Percentiles rank a stretch among this genome's conserved stretches.
Conservation (phyloP, 495 filamentous ascomycete genomes). For the Neurospora sp. region DNA sequence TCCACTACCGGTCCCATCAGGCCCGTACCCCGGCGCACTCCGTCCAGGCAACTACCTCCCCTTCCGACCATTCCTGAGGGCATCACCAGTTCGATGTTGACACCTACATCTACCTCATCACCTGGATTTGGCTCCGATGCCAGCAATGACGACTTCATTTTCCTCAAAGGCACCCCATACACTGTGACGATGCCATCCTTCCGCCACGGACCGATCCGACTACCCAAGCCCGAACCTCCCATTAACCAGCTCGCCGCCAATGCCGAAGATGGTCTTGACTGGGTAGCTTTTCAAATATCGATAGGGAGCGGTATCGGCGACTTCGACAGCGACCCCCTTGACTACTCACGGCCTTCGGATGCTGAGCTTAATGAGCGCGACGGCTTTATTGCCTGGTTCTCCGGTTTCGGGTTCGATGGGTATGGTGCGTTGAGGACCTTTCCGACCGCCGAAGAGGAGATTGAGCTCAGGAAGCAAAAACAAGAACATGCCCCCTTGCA, state of each 20-base stretch:
- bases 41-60: conserved; percentile 14
- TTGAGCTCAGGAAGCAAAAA: background rate
- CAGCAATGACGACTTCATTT: conserved; percentile 26
- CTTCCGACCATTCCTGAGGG: conserved; percentile 40
- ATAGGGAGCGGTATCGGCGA: conserved; percentile 39
- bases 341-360: conserved; percentile 25
- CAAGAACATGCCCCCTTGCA: background rate
- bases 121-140: conserved; percentile 7
- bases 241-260: conserved; percentile 25
- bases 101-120: conserved; percentile 9
- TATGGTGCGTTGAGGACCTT: conserved; percentile 24
- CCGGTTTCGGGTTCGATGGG: conserved; percentile 27
- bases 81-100: conserved; percentile 10
- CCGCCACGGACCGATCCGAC: conserved; percentile 38
- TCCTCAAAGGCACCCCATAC: conserved; percentile 32
- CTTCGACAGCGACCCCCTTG: conserved; percentile 32
- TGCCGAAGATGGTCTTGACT: conserved; percentile 40
- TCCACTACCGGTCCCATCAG: conserved; percentile 12
- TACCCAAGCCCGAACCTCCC: conserved; percentile 29
- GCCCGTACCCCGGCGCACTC: conserved; percentile 9
- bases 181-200: conserved; percentile 31
- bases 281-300: conserved; percentile 49
- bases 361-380: conserved; percentile 30
- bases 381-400: conserved; percentile 36
- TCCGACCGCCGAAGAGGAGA: background rate